These are phyloP conservation scores for Arxiozyma bovina DNA, from an alignment of 1,139 yeast genomes.

Conservation along the genomic window DNA sequence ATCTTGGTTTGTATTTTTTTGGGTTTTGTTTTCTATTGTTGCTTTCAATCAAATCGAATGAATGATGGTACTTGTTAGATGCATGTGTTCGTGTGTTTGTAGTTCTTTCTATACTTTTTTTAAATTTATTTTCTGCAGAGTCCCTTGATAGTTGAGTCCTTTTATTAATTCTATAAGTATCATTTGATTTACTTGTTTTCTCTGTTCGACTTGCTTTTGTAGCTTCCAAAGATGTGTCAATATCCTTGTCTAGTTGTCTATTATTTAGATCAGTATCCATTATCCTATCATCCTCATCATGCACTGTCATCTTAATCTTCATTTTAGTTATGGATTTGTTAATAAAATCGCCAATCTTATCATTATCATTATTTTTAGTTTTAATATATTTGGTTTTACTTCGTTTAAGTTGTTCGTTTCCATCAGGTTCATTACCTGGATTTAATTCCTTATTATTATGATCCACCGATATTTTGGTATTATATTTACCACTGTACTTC, in stretches of 20 bases:
- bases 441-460: too few species aligned
- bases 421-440: too few species aligned
- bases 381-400: too few species aligned
- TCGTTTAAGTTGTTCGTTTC: too few species aligned
- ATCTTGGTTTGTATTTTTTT: neutral
- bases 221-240: neutral
- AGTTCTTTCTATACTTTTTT: too few species aligned
- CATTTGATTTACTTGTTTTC: too few species aligned
- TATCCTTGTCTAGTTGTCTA: neutral
- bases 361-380: neutral
- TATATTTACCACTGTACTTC: too few species aligned
- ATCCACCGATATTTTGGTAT: too few species aligned
- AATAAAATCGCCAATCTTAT: neutral
- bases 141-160: neutral
- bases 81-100: neutral
- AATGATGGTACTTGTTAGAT: neutral
- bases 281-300: slow-evolving; percentile 9
- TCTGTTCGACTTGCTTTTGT: too few species aligned
- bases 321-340: neutral
- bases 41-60: too few species aligned
- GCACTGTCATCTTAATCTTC: neutral
- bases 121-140: neutral
- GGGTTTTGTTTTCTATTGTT: neutral
- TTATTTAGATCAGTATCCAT: neutral
- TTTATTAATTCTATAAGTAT: too few species aligned